Base-by-base conservation (phyloP, 495 filamentous ascomycete species). In the Parmelia sp. region DNA sequence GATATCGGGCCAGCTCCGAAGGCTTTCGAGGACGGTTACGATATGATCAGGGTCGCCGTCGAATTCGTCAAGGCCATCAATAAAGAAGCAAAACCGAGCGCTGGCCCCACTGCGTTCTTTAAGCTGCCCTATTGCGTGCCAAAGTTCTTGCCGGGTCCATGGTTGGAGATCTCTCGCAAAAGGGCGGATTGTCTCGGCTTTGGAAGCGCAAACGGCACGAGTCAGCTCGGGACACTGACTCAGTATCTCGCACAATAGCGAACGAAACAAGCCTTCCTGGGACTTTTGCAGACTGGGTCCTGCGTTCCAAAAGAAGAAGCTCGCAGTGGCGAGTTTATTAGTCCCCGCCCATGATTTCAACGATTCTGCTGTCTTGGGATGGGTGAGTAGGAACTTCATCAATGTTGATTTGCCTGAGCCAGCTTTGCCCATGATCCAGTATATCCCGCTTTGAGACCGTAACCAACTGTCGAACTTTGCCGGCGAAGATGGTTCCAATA, bases 51-150 rank as follows among this genome's bases (percentile, higher is more conserved):
- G 63, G 23, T 75, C 61, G 2, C 55, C 63, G 0, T 60, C 66
- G 33, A 59, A 80, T 58, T 83, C 80, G 57, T 81, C 80, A 0
- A 82, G 68, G 3, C 80, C 79, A 64, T 83, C 81, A 39, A 83
- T 75, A 44, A 81, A 76, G 60, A 83, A 76, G 63, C 76, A 81
- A 27, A 80, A 61, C 25, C 65, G 42, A 40, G 56, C 9, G 47
- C 23, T 23, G 2, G 39, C 21, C 8, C 19, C 23, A 3, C 33
- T 39, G 35, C 58, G 19, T 33, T 55, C 55, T 5, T 47, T 25
- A 23, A 73, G 56, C 19, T 56, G 63, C 27, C 63, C 45, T 23
- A 72, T 66, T 15, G 65, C 63, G 1, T 57, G 17, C 9, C 51
- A n/a, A 57, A 70, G 58, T 36, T 68, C 63, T 21, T 33, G 15